Evolutionary conservation across 2,329 filamentous ascomycete genomes (phyloP), one percentile per base, ranked within the genome.

Genomic region (Alternaria novae-zelandiae): DNA sequence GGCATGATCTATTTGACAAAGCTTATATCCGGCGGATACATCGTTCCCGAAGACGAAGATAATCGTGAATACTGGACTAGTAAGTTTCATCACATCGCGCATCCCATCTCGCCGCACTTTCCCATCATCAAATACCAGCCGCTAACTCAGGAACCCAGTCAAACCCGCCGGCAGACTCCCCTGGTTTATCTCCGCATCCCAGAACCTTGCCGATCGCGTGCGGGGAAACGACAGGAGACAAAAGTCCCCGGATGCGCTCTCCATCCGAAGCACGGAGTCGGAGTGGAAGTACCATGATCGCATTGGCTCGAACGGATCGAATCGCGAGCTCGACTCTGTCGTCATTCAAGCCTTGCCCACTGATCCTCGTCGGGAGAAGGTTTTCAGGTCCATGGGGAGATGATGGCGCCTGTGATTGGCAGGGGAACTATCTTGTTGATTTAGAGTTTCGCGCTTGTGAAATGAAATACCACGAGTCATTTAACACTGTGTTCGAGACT

Each of bases 1-100:
- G 87, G 85, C 3, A 77, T 86, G 25, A 88, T 92, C 15, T 94
- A 88, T 86, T 59, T 91, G 47, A 82, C 96, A 63, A 89, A 91
- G 77, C 83, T 89, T 70, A 78, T 83, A 10, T 89, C 88, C 1
- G 83, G 88, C 6, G 92, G 92, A 44, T 86, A 89, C 49, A 87
- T 96, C 66, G 86, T 90, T 10, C 92, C 93, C 0, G 86, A 87
- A 5, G 92, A 94, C 78, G 90, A 93, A 78, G 86, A 91, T 36
- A 82, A 90, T 68, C 91, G 92, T 75, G 93, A 96, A 61, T 88
- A 87, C 26, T 96, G 93, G 93, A 91, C 91, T 1, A 93, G 89
- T 85, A 89, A 87, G 77, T 70, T 59, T 50, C 30, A 25, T 41
- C 30, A 25, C 54, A 41, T 43, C 6, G 26, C 44, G n/a, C 11